phyloP scores from a whole-genome alignment of 352 stramenopile species.

The Saprolegnia diclina region DNA sequence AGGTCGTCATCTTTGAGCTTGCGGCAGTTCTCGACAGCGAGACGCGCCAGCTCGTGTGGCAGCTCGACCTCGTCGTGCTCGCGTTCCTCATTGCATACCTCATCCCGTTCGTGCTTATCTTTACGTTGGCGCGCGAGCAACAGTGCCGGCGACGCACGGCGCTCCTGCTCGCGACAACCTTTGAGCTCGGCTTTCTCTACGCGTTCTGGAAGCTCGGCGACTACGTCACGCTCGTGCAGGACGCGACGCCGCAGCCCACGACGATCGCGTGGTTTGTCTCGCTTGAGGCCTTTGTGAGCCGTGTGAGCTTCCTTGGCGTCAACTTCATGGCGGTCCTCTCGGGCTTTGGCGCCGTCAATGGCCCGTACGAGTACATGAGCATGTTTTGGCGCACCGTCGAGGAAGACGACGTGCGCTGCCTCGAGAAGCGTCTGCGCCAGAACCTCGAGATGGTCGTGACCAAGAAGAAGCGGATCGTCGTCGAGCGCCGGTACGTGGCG shows the following conservation, averaged over 20 bases:
- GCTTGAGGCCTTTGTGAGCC: slow-evolving; percentile 75
- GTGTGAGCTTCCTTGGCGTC: slow-evolving; percentile 71
- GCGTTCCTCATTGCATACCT: slow-evolving; percentile 71
- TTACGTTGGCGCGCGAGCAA: slow-evolving; percentile 62
- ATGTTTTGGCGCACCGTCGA: slow-evolving; percentile 72
- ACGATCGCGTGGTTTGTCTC: slow-evolving; percentile 50
- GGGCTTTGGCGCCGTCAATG: slow-evolving; percentile 77
- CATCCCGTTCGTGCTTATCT: slow-evolving; percentile 71
- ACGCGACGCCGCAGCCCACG: background rate
- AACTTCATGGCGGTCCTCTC: slow-evolving; percentile 80
- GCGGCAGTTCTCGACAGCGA: slow-evolving; percentile 55
- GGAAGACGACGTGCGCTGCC: slow-evolving; percentile 75
- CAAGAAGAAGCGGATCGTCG: slow-evolving; percentile 71
- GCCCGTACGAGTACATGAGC: slow-evolving; percentile 79
- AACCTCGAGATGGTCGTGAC: slow-evolving; percentile 76
- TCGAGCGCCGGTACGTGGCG: slow-evolving; percentile 34
- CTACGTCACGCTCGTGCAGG: slow-evolving; percentile 26
- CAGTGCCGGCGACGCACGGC: slow-evolving; percentile 35
- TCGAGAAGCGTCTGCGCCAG: slow-evolving; percentile 71
- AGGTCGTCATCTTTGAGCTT: slow-evolving; percentile 79
- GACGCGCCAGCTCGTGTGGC: slow-evolving; percentile 70
- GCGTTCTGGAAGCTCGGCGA: slow-evolving; percentile 63
- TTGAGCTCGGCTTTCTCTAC: slow-evolving; percentile 60
- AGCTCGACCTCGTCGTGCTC: slow-evolving; percentile 67
- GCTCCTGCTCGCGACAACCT: slow-evolving; percentile 21